Evolutionary conservation across 345 rosid genomes (phyloP), one percentile per base, ranked within the genome.

Genomic region (Eucalyptus urophylla): DNA sequence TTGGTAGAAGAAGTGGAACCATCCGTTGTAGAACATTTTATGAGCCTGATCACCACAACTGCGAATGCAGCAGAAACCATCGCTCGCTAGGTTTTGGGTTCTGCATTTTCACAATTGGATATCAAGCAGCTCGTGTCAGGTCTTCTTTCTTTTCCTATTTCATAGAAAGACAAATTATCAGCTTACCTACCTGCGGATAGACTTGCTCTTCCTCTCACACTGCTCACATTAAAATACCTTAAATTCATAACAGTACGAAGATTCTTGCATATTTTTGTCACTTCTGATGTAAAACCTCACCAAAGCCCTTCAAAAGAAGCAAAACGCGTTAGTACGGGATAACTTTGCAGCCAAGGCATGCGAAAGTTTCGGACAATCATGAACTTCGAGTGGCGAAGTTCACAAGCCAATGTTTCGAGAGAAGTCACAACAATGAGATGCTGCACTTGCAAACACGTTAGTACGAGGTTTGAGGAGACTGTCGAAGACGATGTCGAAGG

Each of bases 1-100:
- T 54, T 97, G 99, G 92, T 96, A 96, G 94, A 96, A 97, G 90
- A 97, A 95, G 89, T 95, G 98, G 91, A 96, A 97, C 96, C 94
- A 96, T 88, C 98, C 98, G 81, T 95, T 95, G 62, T 24, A 24
- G 62, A 56, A 56, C 62, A 56, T 56, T 56, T 21, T 21, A 89
- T 67, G 94, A 90, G 90, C 94, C 94, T 94, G 44, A 97, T 90
- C 81, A 94, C 90, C 24, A 95, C 94, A 49, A 96, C 95, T 5
- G 95, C 96, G 91, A 94, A 89, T 14, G 96, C 94, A 67, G 98
- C 92, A 8, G 98, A 97, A 76, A 95, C 94, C 37, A 95, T 11
- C 29, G 86, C 89, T 86, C 90, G 92, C 97, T 97, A 95, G 51
- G 76, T 92, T 87, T 91, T 92, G 25, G 94, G 47, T 44, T 92